Evolutionary conservation across 371 early-diverging fungal genomes (phyloP).

Genomic region (Circinella umbellata): DNA sequence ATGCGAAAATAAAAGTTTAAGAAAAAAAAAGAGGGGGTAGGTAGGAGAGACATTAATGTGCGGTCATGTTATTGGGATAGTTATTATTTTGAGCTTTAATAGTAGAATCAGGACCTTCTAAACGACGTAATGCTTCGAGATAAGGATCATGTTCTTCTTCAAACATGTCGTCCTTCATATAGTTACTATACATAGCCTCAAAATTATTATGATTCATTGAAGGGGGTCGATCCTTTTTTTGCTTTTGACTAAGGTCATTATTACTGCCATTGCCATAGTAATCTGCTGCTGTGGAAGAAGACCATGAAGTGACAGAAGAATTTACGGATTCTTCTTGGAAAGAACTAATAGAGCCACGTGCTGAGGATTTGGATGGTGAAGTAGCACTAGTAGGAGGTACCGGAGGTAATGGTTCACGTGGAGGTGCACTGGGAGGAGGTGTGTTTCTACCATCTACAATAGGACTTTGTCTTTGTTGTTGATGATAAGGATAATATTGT

Average conservation of each 20-base stretch:
- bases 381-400: conserved; percentile 22
- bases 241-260: neutral
- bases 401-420: conserved; percentile 38
- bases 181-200: conserved; percentile 17
- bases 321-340: conserved; percentile 6
- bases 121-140: conserved; percentile 13
- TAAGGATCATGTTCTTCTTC: conserved; percentile 18
- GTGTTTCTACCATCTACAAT: conserved; percentile 17
- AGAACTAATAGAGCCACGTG: conserved; percentile 20
- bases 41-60: conserved; percentile 3
- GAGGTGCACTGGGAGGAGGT: conserved; percentile 34
- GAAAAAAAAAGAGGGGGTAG: neutral
- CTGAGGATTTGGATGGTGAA: conserved; percentile 15
- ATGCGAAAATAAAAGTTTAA: neutral
- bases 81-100: neutral
- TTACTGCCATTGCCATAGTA: neutral
- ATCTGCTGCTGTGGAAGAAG: conserved; percentile 17
- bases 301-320: conserved; percentile 31
- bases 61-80: conserved; percentile 2
- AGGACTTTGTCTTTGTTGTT: neutral
- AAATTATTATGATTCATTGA: conserved; percentile 4
- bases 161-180: conserved; percentile 1
- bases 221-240: conserved; percentile 3
- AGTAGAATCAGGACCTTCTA: conserved; percentile 15
- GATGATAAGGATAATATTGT: neutral